Conservation (phyloP, 176 grass and related monocot genomes). For the Bolboschoenus planiculmis region DNA sequence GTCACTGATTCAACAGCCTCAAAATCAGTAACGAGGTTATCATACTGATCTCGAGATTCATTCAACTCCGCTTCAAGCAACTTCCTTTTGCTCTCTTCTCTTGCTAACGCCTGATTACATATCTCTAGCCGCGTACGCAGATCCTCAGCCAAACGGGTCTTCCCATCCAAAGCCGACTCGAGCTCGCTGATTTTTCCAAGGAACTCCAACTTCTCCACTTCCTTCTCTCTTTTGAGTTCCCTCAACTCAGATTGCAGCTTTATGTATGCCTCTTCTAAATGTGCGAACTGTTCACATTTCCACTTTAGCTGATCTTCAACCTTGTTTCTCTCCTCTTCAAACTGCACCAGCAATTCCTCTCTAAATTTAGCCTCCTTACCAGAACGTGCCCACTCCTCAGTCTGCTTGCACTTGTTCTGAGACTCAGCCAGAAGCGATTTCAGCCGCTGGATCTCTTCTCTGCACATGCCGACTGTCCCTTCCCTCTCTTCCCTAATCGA, state of each 20-base stretch:
- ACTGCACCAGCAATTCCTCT: conserved; percentile 45
- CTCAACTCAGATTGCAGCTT: conserved; percentile 55
- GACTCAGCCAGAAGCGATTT: conserved; percentile 36
- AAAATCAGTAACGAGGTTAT: conserved; percentile 50
- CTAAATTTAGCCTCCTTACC: conserved; percentile 45
- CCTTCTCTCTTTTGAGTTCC: conserved; percentile 44
- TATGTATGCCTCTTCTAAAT: conserved; percentile 71
- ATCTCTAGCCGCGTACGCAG: conserved; percentile 46
- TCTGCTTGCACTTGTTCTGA: conserved; percentile 44
- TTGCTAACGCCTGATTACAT: conserved; percentile 65
- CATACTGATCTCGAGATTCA: conserved; percentile 38
- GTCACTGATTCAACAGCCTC: conserved; percentile 48
- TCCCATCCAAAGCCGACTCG: conserved; percentile 42
- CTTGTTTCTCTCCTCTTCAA: conserved; percentile 63
- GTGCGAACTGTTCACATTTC: conserved; percentile 77
- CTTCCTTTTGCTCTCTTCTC: conserved; percentile 79
- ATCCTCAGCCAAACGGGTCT: conserved; percentile 44
- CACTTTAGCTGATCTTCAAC: conserved; percentile 60
- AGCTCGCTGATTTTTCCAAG: conserved; percentile 45
- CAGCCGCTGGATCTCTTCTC: conserved; percentile 46
- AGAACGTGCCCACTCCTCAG: conserved; percentile 39
- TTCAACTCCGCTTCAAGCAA: conserved; percentile 50
- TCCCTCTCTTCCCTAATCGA: conserved; percentile 38
- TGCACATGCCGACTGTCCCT: conserved; percentile 10
- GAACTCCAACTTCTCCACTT: conserved; percentile 42